These are phyloP conservation scores for Amyloporia xantha DNA, from an alignment of 768 basidiomycete genomes.

Conservation along the genomic window DNA sequence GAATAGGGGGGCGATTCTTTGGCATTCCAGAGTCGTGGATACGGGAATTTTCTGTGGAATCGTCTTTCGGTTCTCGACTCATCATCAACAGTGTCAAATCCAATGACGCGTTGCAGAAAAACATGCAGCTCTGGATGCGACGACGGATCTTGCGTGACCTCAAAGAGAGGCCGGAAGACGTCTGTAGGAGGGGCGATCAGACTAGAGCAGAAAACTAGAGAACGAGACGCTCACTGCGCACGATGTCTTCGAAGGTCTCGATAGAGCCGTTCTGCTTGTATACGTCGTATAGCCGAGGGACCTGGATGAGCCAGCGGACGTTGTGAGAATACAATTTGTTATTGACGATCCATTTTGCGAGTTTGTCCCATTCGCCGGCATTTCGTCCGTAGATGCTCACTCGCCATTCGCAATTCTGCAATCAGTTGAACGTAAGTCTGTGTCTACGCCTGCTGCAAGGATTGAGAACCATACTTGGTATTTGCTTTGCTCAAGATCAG, in stretches of 20 bases:
- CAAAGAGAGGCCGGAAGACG: conserved; percentile 88
- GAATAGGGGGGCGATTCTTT: conserved; percentile 89
- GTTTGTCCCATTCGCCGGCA: conserved; percentile 90
- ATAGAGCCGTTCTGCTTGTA: conserved; percentile 87
- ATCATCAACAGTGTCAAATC: conserved; percentile 98
- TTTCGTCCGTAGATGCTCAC: conserved; percentile 90
- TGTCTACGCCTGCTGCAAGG: no score
- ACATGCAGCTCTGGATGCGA: conserved; percentile 92
- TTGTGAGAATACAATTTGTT: conserved; percentile 95
- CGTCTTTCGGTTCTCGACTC: conserved; percentile 92
- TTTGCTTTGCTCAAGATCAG: conserved; percentile 96
- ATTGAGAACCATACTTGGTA: conserved; percentile 84
- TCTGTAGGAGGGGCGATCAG: conserved; percentile 40
- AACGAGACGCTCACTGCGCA: conserved; percentile 62
- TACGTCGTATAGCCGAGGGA: conserved; percentile 91
- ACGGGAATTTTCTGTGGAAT: conserved; percentile 91
- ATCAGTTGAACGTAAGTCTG: no score
- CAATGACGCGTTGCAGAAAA: conserved; percentile 91
- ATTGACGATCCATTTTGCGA: conserved; percentile 94
- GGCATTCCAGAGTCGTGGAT: conserved; percentile 85
- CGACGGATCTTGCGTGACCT: conserved; percentile 87
- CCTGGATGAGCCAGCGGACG: conserved; percentile 94
- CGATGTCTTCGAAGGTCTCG: conserved; percentile 84
- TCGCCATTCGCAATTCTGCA: conserved; percentile 92
- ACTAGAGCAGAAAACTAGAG: background rate